Base-by-base conservation (phyloP, 2,329 filamentous ascomycete genomes). In the Fusarium illudens region DNA sequence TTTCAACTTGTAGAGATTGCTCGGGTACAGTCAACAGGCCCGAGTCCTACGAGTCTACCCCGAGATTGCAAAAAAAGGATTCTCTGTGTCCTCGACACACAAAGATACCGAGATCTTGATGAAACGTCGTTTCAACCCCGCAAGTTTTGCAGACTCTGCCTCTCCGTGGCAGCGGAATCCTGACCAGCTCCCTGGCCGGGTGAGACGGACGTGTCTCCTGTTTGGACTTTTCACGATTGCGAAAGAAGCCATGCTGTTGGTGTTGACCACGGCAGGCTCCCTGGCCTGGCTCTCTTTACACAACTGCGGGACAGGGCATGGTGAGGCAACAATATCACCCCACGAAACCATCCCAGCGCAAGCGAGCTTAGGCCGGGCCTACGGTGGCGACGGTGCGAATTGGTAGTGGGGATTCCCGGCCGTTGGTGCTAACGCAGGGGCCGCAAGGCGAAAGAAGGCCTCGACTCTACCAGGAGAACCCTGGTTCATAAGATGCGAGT, bases 301-400 rank as follows among this genome's bases (percentile, higher is more conserved):
- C 50, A 53, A 44, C 60, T 62, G 60, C 56, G 60, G 60, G 65
- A 73, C 64, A 52, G 30, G 33, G 39, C 48, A 68, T 72, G 69
- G 69, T 70, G 68, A 73, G 62, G 70, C 62, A 66, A 61, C 55
- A 60, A 65, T 62, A 71, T 71, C 71, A 70, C 70, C 70, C 68
- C 63, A 73, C 68, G 70, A 73, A 71, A 73, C 71, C 65, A 49
- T 42, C 42, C 67, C 27, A 59, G 59, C 37, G 49, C 54, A 73
- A 73, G 71, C 71, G 70, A 73, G 70, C 65, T 53, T 62, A 46
- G 60, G 58, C 70, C 64, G 49, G 68, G 37, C 57, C 58, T 60
- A 50, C 72, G 72, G 70, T 74, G 71, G 63, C 52, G 49, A 65
- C 72, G 72, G 71, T 73, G 64, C 64, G 70, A 72, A 63, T 60